A percentile compares a stretch with the other conserved stretches of the same genome.
These are phyloP conservation scores for Stenocarpella maydis DNA, from an alignment of 2,329 filamentous ascomycete genomes.

Conservation along the genomic window DNA sequence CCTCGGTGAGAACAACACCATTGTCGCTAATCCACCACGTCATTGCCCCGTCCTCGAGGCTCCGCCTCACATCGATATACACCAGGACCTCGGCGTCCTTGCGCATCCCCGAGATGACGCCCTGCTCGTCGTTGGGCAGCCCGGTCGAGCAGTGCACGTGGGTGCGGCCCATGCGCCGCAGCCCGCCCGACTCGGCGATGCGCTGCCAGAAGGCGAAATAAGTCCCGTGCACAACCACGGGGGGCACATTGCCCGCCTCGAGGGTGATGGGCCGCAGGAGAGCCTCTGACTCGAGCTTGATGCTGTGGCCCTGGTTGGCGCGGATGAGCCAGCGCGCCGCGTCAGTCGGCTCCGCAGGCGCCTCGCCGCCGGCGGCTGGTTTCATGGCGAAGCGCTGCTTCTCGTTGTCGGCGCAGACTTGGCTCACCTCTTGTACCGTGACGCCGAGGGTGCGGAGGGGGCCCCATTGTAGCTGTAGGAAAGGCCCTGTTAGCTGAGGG, in stretches of 20 bases:
- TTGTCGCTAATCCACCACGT: slow-evolving; percentile 84
- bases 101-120: slow-evolving; percentile 83
- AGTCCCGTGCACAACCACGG: slow-evolving; percentile 84
- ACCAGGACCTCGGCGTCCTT: slow-evolving; percentile 79
- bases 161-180: slow-evolving; percentile 82
- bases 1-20: slow-evolving; percentile 75
- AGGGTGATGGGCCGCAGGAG: slow-evolving; percentile 75
- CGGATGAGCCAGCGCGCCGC: slow-evolving; percentile 83
- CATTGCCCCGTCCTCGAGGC: slow-evolving; percentile 67
- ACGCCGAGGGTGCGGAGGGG: slow-evolving; percentile 73
- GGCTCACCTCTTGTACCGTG: slow-evolving; percentile 75
- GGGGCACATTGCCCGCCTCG: slow-evolving; percentile 65
- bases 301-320: slow-evolving; percentile 93
- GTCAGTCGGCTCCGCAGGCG: slow-evolving; percentile 45
- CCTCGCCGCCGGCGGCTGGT: slow-evolving; percentile 47
- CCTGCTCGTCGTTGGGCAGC: slow-evolving; percentile 59
- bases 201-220: slow-evolving; percentile 80
- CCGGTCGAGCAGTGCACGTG: slow-evolving; percentile 91
- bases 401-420: slow-evolving; percentile 75
- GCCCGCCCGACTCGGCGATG: slow-evolving; percentile 79
- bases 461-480: slow-evolving; percentile 58
- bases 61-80: slow-evolving; percentile 75
- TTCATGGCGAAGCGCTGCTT: slow-evolving; percentile 92
- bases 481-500: slow-evolving; percentile 8
- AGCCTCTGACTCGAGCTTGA: slow-evolving; percentile 75